Conservation (phyloP, 371 early-diverging fungal species). For the Nosema granulosis region DNA sequence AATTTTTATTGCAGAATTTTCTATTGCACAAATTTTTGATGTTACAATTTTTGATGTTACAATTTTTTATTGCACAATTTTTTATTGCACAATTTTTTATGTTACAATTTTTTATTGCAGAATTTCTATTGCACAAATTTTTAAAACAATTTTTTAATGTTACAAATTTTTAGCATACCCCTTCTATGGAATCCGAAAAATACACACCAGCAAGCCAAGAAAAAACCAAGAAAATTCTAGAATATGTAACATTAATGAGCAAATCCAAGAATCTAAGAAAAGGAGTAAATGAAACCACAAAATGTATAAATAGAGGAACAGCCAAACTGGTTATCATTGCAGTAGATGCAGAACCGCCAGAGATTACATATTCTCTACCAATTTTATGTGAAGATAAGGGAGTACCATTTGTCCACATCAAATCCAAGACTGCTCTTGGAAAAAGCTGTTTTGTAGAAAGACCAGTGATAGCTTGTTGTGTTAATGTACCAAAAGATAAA, state of each 20-base stretch:
- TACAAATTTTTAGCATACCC: background rate
- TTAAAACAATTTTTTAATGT: background rate
- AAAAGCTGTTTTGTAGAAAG: conserved; percentile 93
- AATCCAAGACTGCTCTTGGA: conserved; percentile 88
- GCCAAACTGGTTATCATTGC: conserved; percentile 95
- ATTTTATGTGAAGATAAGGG: conserved; percentile 97
- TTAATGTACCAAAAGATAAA: conserved; percentile 54
- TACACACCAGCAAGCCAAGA: conserved; percentile 69
- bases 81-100: too few relatives aligned
- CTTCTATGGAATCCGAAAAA: background rate
- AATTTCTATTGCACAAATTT: too few relatives aligned
- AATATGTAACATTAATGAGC: conserved; percentile 86
- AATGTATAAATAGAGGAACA: conserved; percentile 96
- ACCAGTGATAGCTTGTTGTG: conserved; percentile 75
- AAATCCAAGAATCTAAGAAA: conserved; percentile 95
- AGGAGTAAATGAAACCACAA: conserved; percentile 98
- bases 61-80: too few relatives aligned
- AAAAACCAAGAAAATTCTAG: conserved; percentile 82
- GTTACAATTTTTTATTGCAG: too few relatives aligned
- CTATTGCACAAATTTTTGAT: too few relatives aligned
- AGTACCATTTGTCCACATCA: conserved; percentile 91
- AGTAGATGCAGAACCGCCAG: conserved; percentile 90
- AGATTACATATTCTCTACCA: conserved; percentile 89
- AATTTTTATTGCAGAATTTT: too few relatives aligned
- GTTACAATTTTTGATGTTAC: too few relatives aligned